Percentiles rank a stretch among this genome's conserved stretches.
Evolutionary conservation across 179 eudicot genomes (phyloP).

Genomic region (Drosera spatulata): DNA sequence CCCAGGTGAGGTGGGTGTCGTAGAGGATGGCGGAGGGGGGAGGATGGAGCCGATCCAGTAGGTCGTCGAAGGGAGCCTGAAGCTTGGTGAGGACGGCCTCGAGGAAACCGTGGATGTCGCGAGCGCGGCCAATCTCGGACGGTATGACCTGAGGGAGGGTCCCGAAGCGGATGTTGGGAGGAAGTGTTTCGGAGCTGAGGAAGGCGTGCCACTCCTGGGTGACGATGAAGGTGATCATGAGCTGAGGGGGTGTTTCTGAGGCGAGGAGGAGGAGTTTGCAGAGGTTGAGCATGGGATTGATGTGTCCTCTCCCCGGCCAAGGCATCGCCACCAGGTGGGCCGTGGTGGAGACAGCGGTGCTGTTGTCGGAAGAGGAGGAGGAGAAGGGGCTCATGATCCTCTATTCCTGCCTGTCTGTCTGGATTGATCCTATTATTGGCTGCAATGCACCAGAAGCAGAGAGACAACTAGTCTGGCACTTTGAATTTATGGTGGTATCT

Average conservation of each 20-base stretch:
- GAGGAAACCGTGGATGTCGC: constrained; percentile 24
- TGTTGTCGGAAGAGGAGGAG: not conserved
- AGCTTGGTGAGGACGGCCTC: constrained; percentile 32
- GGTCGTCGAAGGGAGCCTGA: constrained; percentile 38
- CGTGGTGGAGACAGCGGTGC: not conserved
- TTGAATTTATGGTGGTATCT: too few species aligned
- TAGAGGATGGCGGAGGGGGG: constrained; percentile 24
- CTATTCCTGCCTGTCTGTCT: too few species aligned
- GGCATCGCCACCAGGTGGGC: constrained; percentile 58
- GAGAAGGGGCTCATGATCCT: too few species aligned
- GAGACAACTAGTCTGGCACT: too few species aligned
- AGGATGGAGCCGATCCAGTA: constrained; percentile 30
- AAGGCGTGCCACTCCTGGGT: constrained; percentile 69
- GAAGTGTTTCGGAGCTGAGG: constrained; percentile 27
- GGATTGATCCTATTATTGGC: too few species aligned
- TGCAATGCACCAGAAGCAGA: too few species aligned
- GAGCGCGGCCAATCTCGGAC: constrained; percentile 41
- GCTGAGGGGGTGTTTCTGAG: not conserved
- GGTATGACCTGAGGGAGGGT: constrained; percentile 55
- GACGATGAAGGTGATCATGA: constrained; percentile 36
- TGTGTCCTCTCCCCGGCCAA: constrained; percentile 60
- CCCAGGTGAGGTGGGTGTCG: constrained; percentile 38
- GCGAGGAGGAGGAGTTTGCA: constrained; percentile 26
- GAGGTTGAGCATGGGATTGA: constrained; percentile 62
- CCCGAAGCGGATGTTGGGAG: constrained; percentile 23